Evolutionary conservation across 1,284 basidiomycete genomes (phyloP).

Genomic region (Trametes hirsuta): DNA sequence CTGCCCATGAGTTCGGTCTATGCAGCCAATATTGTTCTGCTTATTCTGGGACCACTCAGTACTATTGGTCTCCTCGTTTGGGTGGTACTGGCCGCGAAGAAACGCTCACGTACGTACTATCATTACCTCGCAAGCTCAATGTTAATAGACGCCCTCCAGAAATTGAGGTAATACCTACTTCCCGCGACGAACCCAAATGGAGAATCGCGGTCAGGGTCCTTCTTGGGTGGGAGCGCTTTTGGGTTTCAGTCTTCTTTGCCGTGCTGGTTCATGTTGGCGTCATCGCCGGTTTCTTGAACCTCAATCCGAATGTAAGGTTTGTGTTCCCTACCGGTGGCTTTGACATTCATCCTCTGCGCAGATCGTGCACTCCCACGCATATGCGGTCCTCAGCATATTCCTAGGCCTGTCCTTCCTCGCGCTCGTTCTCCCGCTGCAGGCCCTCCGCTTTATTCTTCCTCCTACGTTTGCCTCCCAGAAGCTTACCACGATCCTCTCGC

Average conservation of each 20-base stretch:
- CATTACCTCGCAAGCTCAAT: background rate
- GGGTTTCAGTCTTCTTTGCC: constrained; percentile 54
- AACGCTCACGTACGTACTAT: constrained; percentile 22
- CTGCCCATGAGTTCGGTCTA: constrained; percentile 56
- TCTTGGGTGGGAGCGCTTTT: constrained; percentile 52
- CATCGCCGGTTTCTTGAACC: constrained; percentile 48
- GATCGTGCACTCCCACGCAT: constrained; percentile 63
- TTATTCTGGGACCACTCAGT: constrained; percentile 63
- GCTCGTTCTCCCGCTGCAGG: constrained; percentile 42
- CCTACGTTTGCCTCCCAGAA: constrained; percentile 37
- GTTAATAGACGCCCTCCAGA: background rate
- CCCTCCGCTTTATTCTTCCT: constrained; percentile 36
- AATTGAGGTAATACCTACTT: background rate
- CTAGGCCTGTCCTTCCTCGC: constrained; percentile 55
- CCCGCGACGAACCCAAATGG: constrained; percentile 5
- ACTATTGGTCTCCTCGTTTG: constrained; percentile 47
- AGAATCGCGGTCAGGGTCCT: constrained; percentile 20
- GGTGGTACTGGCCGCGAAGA: constrained; percentile 27
- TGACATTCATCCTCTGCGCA: constrained; percentile 30
- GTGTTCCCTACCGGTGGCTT: background rate
- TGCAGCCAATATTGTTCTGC: constrained; percentile 58
- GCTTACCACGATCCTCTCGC: constrained; percentile 23
- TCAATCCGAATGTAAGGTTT: constrained; percentile 66
- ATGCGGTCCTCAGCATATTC: constrained; percentile 53
- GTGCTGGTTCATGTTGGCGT: constrained; percentile 51